Evolutionary conservation across 2,329 filamentous ascomycete genomes (phyloP).

Genomic region (Cytospora mali): DNA sequence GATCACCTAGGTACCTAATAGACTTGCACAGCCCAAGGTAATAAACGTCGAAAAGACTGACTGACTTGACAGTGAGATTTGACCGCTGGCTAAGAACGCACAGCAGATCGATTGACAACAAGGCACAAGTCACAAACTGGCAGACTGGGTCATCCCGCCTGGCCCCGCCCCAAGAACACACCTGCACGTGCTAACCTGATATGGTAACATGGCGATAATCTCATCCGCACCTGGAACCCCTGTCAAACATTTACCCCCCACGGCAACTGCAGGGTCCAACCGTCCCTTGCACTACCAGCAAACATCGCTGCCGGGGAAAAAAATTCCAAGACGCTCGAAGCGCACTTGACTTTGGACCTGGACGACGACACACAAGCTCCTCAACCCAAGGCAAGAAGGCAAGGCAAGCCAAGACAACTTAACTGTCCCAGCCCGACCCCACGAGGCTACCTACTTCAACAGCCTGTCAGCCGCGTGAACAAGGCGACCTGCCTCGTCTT

Average conservation of each 20-base stretch:
- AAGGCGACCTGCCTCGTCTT: slow-evolving; percentile 7
- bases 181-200: slow-evolving; percentile 13
- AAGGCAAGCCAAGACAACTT: slow-evolving; percentile 6
- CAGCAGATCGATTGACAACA: background rate
- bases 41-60: background rate
- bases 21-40: background rate
- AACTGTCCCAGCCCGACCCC: slow-evolving; percentile 9
- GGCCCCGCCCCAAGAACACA: background rate
- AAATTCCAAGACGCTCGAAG: background rate
- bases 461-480: slow-evolving; percentile 24
- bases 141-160: slow-evolving; percentile 2
- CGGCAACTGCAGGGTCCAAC: background rate
- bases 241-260: background rate
- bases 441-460: slow-evolving; percentile 25
- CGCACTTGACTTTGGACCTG: slow-evolving; percentile 1
- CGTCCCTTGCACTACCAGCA: background rate
- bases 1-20: background rate
- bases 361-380: background rate
- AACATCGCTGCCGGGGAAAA: background rate
- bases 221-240: background rate
- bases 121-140: slow-evolving; percentile 3
- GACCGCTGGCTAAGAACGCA: background rate
- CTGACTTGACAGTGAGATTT: background rate
- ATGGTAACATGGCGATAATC: background rate
- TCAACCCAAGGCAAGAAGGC: slow-evolving; percentile 5